phyloP scores from a whole-genome alignment of 2,329 filamentous ascomycete species.

The Aspergillus terreus region DNA sequence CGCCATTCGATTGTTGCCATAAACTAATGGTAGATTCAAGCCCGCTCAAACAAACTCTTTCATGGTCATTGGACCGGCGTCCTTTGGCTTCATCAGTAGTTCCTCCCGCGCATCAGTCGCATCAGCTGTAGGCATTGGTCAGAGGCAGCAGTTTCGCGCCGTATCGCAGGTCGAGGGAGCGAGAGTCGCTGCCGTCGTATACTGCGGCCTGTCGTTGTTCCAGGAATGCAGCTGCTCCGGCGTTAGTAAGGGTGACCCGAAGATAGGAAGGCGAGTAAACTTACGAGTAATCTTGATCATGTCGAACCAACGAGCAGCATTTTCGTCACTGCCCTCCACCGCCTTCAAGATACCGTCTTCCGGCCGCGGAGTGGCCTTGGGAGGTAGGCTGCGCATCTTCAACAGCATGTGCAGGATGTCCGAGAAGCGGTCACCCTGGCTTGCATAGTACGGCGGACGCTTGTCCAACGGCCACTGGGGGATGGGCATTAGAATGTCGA shows the following conservation, averaged over 20 bases:
- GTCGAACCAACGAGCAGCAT: conserved; percentile 40
- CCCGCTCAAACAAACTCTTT: neutral
- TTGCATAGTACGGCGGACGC: conserved; percentile 49
- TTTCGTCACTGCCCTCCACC: conserved; percentile 36
- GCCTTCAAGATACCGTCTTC: conserved; percentile 38
- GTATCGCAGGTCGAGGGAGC: conserved; percentile 41
- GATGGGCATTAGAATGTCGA: conserved; percentile 4
- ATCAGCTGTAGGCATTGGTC: conserved; percentile 20
- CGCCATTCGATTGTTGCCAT: neutral
- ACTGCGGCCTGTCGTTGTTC: conserved; percentile 35
- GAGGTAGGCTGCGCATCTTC: conserved; percentile 52
- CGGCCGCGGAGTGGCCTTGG: conserved; percentile 35
- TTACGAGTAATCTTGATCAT: conserved; percentile 38
- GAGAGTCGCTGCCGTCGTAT: conserved; percentile 38
- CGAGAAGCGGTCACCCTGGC: conserved; percentile 56
- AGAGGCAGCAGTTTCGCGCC: conserved; percentile 33
- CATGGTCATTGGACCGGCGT: conserved; percentile 5
- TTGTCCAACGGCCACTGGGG: conserved; percentile 53
- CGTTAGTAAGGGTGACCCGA: neutral
- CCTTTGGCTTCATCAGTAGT: conserved; percentile 1
- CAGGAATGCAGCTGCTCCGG: conserved; percentile 30
- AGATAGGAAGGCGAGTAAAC: conserved; percentile 11
- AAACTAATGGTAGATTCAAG: neutral
- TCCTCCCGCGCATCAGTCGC: conserved; percentile 2
- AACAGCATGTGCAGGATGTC: conserved; percentile 56